Evolutionary conservation across 2,329 filamentous ascomycete genomes (phyloP).

Genomic region (Aureobasidium sp.): DNA sequence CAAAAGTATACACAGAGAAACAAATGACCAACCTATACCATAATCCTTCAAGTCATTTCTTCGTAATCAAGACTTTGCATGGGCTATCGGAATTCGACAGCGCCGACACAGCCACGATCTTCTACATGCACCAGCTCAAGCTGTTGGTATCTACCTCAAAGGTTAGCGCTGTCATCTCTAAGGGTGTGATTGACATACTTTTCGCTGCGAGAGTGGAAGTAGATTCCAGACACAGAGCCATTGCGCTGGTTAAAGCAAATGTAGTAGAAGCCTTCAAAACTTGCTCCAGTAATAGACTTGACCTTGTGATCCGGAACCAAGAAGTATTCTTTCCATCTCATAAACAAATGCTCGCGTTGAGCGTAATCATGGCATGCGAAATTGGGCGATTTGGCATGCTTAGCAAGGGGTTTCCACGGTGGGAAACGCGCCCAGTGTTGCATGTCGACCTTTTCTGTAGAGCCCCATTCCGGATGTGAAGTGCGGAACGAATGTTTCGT

Average conservation of each 20-base stretch:
- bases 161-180: background rate
- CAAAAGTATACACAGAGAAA: background rate
- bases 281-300: conserved; percentile 82
- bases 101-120: conserved; percentile 72
- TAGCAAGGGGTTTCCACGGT: conserved; percentile 70
- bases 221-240: conserved; percentile 84
- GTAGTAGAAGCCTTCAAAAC: conserved; percentile 98
- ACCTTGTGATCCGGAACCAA: conserved; percentile 92
- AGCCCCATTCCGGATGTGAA: conserved; percentile 82
- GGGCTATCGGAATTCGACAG: conserved; percentile 72
- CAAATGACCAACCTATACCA: background rate
- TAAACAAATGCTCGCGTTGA: conserved; percentile 85
- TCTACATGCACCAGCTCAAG: conserved; percentile 83
- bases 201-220: conserved; percentile 97
- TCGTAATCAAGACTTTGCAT: background rate
- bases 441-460: conserved; percentile 81
- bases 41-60: background rate
- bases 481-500: conserved; percentile 92
- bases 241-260: conserved; percentile 94
- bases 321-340: conserved; percentile 99
- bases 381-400: conserved; percentile 46
- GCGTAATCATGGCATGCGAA: conserved; percentile 59
- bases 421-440: conserved; percentile 89
- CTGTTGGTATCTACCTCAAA: conserved; percentile 68
- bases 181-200: conserved; percentile 52